Evolutionary conservation across 805 yeast genomes (phyloP).

Genomic region (Pichia manshurica): DNA sequence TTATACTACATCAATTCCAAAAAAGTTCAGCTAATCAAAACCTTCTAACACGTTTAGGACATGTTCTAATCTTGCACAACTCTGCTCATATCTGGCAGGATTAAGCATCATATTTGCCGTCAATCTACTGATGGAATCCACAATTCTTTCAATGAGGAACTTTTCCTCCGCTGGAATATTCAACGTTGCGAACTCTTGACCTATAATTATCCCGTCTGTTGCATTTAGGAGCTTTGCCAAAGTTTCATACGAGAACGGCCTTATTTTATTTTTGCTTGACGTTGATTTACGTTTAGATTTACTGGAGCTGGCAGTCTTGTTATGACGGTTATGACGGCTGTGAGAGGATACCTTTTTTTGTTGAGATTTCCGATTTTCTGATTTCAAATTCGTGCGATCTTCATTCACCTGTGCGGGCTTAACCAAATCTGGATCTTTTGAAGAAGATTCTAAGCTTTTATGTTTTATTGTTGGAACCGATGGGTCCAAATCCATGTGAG

Average conservation of each 20-base stretch:
- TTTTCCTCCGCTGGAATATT: conserved; percentile 74
- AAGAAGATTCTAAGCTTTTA: not conserved
- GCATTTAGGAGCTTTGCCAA: conserved; percentile 49
- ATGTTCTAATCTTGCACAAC: conserved; percentile 69
- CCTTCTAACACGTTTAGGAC: conserved; percentile 89
- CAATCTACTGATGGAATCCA: conserved; percentile 76
- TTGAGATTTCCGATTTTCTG: no score
- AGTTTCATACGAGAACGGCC: conserved; percentile 36
- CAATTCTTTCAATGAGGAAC: conserved; percentile 73
- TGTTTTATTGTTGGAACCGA: not conserved
- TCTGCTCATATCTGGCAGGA: conserved; percentile 72
- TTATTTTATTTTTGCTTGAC: conserved; percentile 18
- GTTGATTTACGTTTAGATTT: conserved; percentile 14
- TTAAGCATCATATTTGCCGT: conserved; percentile 90
- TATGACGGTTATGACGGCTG: not conserved
- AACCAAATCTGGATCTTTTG: no score
- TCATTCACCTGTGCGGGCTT: no score
- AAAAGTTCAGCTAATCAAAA: conserved; percentile 30
- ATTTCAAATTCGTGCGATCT: no score
- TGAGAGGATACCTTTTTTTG: not conserved
- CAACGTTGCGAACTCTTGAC: conserved; percentile 67
- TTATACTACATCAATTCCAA: no score
- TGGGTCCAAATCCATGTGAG: not conserved
- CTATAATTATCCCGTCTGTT: conserved; percentile 56
- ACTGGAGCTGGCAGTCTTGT: conserved; percentile 4